A percentile compares a stretch with the other conserved stretches of the same genome.
These are phyloP conservation scores for Tulasnella sp. DNA, from an alignment of 768 basidiomycete genomes.

Conservation along the genomic window DNA sequence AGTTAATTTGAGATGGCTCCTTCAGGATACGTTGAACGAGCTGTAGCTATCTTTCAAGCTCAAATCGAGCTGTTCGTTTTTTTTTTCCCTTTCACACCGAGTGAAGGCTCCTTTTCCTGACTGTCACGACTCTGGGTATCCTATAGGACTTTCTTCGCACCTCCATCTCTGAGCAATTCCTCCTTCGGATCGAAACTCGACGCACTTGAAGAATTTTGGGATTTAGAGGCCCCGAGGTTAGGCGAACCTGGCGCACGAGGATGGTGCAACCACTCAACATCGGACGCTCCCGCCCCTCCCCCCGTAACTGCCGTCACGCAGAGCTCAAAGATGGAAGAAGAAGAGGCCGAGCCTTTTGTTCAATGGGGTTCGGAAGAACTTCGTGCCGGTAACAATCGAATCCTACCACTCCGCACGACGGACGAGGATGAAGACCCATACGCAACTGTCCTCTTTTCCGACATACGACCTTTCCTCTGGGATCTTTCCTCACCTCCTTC, in stretches of 20 bases:
- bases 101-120: neutral
- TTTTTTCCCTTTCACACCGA: neutral
- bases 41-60: constrained; percentile 74
- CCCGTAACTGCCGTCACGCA: neutral
- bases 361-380: constrained; percentile 42
- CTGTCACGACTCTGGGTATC: neutral
- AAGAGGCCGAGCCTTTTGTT: neutral
- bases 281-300: neutral
- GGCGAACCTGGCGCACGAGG: constrained; percentile 64
- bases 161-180: constrained; percentile 43
- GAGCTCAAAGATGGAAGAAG: neutral
- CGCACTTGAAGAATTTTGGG: constrained; percentile 77
- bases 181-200: constrained; percentile 51
- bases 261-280: constrained; percentile 45
- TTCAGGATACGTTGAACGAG: constrained; percentile 67
- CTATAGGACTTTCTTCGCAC: constrained; percentile 56
- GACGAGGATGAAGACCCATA: constrained; percentile 67
- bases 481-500: constrained; percentile 33
- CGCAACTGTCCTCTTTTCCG: constrained; percentile 64
- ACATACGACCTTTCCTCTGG: constrained; percentile 55
- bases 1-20: constrained; percentile 15
- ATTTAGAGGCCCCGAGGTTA: constrained; percentile 69
- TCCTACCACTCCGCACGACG: constrained; percentile 53
- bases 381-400: constrained; percentile 42
- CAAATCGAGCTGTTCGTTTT: constrained; percentile 43